Conservation (phyloP, 495 filamentous ascomycete genomes). For the Staphylotrichum longicolle region DNA sequence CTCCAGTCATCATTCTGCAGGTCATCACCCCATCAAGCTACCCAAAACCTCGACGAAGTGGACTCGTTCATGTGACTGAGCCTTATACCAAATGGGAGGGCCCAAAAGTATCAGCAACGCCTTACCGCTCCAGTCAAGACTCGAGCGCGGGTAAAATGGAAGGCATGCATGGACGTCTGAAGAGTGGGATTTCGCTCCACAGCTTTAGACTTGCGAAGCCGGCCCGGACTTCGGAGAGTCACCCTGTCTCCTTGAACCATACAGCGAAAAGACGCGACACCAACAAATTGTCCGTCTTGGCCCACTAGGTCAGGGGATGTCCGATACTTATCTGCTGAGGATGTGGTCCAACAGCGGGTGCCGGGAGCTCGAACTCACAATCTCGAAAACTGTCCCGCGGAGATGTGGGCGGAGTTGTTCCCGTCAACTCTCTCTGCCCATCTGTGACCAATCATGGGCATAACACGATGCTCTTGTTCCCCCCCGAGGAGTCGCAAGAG, state of each 20-base stretch:
- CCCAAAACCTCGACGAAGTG: no score
- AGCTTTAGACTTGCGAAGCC: constrained; percentile 22
- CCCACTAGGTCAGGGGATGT: constrained; percentile 8
- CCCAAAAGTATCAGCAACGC: background rate
- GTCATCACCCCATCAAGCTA: no score
- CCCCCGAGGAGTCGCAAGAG: constrained; percentile 11
- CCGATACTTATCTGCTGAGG: background rate
- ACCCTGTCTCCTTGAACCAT: background rate
- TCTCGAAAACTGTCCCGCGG: constrained; percentile 7
- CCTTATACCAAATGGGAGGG: no score
- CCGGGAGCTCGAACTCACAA: background rate
- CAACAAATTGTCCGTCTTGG: constrained; percentile 28
- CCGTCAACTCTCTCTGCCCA: background rate
- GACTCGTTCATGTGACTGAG: no score
- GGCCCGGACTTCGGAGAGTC: constrained; percentile 27
- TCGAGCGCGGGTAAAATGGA: constrained; percentile 14
- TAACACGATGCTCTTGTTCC: background rate
- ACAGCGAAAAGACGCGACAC: background rate
- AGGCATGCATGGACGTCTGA: constrained; percentile 7
- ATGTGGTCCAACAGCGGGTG: background rate
- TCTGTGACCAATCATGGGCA: background rate
- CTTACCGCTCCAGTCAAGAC: background rate
- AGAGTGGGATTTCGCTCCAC: constrained; percentile 7
- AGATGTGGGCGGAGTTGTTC: constrained; percentile 9
- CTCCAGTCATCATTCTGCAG: no score